These are phyloP conservation scores for Blastobotrys chiropterorum DNA, from an alignment of 805 yeast species.

Conservation along the genomic window DNA sequence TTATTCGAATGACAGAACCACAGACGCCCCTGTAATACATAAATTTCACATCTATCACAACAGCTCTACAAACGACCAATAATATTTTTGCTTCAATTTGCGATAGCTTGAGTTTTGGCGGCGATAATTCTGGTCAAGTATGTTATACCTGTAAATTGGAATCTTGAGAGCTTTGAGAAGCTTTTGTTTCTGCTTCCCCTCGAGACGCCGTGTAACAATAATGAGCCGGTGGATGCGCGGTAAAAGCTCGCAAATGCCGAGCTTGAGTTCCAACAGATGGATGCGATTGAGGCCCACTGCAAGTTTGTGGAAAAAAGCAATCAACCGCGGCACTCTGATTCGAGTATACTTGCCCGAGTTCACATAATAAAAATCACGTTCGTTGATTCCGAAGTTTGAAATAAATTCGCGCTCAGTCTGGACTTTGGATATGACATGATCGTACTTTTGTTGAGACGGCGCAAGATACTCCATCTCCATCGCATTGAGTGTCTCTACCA, in stretches of 20 bases:
- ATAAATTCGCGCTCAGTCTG: neutral
- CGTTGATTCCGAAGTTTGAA: neutral
- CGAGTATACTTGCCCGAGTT: neutral
- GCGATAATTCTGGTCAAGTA: neutral
- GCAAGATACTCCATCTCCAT: neutral
- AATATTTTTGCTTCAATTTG: neutral
- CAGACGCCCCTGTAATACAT: too few relatives aligned
- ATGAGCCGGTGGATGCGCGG: neutral
- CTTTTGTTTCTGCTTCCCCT: neutral
- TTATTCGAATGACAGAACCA: too few relatives aligned
- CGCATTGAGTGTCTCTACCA: neutral
- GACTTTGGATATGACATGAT: neutral
- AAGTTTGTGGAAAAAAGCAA: neutral
- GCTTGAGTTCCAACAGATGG: neutral
- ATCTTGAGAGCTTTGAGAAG: neutral
- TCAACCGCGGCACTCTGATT: neutral
- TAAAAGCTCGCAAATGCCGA: neutral
- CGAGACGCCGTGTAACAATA: neutral
- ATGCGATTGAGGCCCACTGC: neutral
- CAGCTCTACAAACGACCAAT: neutral
- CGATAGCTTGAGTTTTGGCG: neutral
- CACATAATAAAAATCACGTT: neutral
- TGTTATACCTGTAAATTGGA: neutral
- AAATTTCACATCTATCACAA: neutral
- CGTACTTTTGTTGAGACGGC: neutral